Evolutionary conservation across 495 filamentous ascomycete genomes (phyloP), one percentile per base, ranked within the genome.

Genomic region (Neurospora sp.): DNA sequence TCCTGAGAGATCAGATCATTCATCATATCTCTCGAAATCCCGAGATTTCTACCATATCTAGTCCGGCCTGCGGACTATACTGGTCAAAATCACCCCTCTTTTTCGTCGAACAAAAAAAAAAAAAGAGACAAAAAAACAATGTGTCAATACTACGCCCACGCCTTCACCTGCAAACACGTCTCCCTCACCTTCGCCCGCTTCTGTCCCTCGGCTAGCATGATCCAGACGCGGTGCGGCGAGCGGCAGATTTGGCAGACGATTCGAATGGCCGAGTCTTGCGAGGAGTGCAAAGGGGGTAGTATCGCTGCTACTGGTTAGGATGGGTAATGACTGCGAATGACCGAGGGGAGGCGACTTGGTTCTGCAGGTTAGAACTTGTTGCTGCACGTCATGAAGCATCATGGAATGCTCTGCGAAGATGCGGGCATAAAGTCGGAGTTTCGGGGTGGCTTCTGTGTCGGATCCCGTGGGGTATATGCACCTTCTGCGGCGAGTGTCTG

Each of bases 61-160:
- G 27, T 27, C 27, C 27, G 27, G 27, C 27, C 27, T 27, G 2
- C 27, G 27, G 27, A 27, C 27, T 3, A 27, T 27, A 27, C 27
- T 27, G 27, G 27, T 31, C 27, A 31, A 31, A 31, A 31, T 3
- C 27, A 31, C 27, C 27, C 27, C 27, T 31, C 27, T 31, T 31
- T 31, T 31, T 31, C 3, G 27, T 31, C 27, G 27, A 31, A 31
- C 27, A 3, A 31, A 31, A 31, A 31, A 27, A 27, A 27, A 27
- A 27, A 27, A 27, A 27, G 1, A 27, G 27, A 27, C 2, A 2
- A 68, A 37, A 65, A 40, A 5, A n/a, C 73, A 75, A 81, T 81
- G 80, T 81, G 80, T 61, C 71, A 75, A 20, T 81, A 81, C 73
- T 80, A 81, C 75, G 78, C 78, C 72, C 77, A 80, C 72, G 61